Base-by-base conservation (phyloP, 2,329 filamentous ascomycete genomes). In the Macrophomina phaseolina region DNA sequence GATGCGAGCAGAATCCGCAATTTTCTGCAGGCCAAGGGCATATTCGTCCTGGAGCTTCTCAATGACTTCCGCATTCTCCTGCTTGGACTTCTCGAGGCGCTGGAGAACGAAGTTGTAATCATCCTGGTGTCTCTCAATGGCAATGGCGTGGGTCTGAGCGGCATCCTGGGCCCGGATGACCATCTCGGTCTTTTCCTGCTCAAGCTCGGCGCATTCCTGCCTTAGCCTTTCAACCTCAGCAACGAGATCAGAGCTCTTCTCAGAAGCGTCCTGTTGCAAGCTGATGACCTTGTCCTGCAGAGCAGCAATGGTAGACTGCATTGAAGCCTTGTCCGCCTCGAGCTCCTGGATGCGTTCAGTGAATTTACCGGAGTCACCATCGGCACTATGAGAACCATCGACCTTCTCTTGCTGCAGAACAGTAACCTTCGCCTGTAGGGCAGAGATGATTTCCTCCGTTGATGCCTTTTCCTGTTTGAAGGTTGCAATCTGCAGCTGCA, bases 391-490 rank as follows among this genome's bases (percentile, higher is more conserved):
- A 40, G 56, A 42, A 9, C 56, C 65, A 18, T 62, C 58, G 4
- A 56, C 48, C 38, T 53, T 52, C 4, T 63, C 56, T 40, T 67
- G 65, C 40, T 63, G 49, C 5, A 63, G 45, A 8, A 42, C 18
- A 11, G 53, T 55, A 11, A 67, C 40, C 56, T 56, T 62, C 11
- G 36, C 46, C 36, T 66, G 64, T 32, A 66, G 46, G 3, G 53
- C 16, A 14, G 55, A 12, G 46, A 67, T 67, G 48, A 40, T 62
- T 9, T 48, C 34, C 14, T 67, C 58, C 38, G 49, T 56, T 5
- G 65, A 53, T 34, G 48, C 60, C 40, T 56, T 62, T n/a, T 67
- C 56, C 46, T 66, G 56, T n/a, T 63, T 48, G 28, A 67, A 38
- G 16, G 46, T 48, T 34, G 38, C 56, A 8, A 63, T 53, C 38